Conservation (phyloP, 495 filamentous ascomycete genomes). For the Trichoderma asperelloides region DNA sequence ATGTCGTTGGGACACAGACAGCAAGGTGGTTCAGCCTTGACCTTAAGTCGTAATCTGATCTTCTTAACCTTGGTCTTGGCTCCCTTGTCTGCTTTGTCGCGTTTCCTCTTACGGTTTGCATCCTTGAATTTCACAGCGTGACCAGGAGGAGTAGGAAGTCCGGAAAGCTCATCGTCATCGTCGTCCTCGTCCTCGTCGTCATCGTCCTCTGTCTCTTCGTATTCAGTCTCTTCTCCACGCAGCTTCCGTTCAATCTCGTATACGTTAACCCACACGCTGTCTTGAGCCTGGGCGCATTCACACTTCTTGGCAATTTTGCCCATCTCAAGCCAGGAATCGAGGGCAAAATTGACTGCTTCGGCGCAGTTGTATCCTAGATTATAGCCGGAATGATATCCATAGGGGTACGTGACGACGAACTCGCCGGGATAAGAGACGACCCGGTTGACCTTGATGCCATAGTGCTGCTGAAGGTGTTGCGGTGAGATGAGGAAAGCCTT, state of each 20-base stretch:
- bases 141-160: slow-evolving; percentile 66
- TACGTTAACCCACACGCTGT: slow-evolving; percentile 98
- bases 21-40: slow-evolving; percentile 72
- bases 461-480: slow-evolving; percentile 71
- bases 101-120: slow-evolving; percentile 49
- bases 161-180: slow-evolving; percentile 47
- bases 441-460: slow-evolving; percentile 89
- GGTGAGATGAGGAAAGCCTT: slow-evolving; percentile 98
- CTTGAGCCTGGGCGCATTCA: slow-evolving; percentile 72
- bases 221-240: slow-evolving; percentile 85
- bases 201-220: slow-evolving; percentile 73
- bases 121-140: slow-evolving; percentile 40
- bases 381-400: slow-evolving; percentile 97
- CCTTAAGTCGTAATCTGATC: slow-evolving; percentile 58
- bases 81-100: slow-evolving; percentile 25
- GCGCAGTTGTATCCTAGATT: slow-evolving; percentile 99
- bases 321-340: slow-evolving; percentile 87
- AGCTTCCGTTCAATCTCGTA: slow-evolving; percentile 90
- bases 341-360: slow-evolving; percentile 96
- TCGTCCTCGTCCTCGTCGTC: slow-evolving; percentile 64
- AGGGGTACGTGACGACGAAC: slow-evolving; percentile 97
- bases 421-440: slow-evolving; percentile 95
- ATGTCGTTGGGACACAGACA: slow-evolving; percentile 90
- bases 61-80: slow-evolving; percentile 58
- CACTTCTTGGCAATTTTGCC: slow-evolving; percentile 97